Evolutionary conservation across 192 early-diverging fungal genomes (phyloP).

Genomic region (Backusella australiensis): DNA sequence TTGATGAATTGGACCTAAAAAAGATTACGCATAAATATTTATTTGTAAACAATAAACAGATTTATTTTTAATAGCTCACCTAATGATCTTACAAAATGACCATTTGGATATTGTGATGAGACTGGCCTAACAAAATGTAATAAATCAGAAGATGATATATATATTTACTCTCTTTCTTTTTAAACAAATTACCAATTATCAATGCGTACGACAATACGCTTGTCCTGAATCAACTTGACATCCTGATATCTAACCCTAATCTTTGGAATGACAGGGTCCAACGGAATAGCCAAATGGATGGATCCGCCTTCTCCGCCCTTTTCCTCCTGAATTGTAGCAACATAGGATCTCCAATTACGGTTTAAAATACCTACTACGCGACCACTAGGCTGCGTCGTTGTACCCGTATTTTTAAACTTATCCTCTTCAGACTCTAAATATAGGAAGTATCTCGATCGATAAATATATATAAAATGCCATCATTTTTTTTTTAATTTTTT

Average conservation of each 20-base stretch:
- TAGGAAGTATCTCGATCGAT: not conserved
- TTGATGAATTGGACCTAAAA: slow-evolving; percentile 53
- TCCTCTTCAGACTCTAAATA: slow-evolving; percentile 8
- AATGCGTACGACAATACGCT: slow-evolving; percentile 71
- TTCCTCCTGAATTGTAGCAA: slow-evolving; percentile 72
- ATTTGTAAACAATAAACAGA: not conserved
- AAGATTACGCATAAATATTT: not conserved
- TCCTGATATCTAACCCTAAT: slow-evolving; percentile 73
- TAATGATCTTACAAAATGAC: slow-evolving; percentile 71
- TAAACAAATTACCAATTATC: slow-evolving; percentile 53
- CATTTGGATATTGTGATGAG: slow-evolving; percentile 72
- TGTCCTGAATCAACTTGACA: slow-evolving; percentile 47
- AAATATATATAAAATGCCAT: too few relatives aligned
- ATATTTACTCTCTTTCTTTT: not conserved
- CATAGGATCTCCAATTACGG: slow-evolving; percentile 74
- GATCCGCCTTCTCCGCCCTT: slow-evolving; percentile 44
- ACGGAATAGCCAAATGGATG: slow-evolving; percentile 64
- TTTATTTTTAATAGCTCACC: slow-evolving; percentile 15
- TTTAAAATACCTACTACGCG: slow-evolving; percentile 62
- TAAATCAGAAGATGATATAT: not conserved
- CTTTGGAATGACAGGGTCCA: slow-evolving; percentile 68
- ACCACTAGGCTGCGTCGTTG: slow-evolving; percentile 35
- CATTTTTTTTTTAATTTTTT: not conserved
- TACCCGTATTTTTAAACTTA: slow-evolving; percentile 1
- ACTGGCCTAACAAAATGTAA: slow-evolving; percentile 39